Evolutionary conservation across 768 basidiomycete genomes (phyloP), one percentile per base, ranked within the genome.

Genomic region (Amanita muscaria): DNA sequence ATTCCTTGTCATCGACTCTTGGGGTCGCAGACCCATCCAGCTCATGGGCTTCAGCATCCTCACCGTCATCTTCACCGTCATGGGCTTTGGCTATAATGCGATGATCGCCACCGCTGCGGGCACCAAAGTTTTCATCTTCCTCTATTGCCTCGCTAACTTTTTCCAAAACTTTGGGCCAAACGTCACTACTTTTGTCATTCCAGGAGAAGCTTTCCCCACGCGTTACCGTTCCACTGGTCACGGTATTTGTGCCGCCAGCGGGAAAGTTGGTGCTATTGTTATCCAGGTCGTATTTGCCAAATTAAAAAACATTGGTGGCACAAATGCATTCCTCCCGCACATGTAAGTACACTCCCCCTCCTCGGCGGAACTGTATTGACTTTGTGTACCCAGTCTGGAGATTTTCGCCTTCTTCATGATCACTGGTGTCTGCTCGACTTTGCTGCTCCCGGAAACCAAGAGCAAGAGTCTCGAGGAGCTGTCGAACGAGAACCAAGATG

Each of bases 101-200:
- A 68, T 80, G 42, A 79, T 36, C 38, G 67, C 70, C 23, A 72
- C 69, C 1, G 3, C 51, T 2, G 10, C 59, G 2, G 59, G 64
- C n/a, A 69, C 37, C 12, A 76, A 77, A 27, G 85, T 70, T 2
- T 88, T 90, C 59, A 79, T 88, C 37, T 82, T 84, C 66, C 73
- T 88, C 21, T 91, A 90, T 66, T 86, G 86, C 59, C 67, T 91
- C 14, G 75, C 86, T 54, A 83, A 86, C 59, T 88, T 88, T 67
- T 88, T 89, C 82, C 83, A 87, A 67, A 90, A 90, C 65, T 90
- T 88, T 50, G 88, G 85, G 2, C 84, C 82, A 7, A 87, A 88
- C 53, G 74, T 74, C 0, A 89, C 85, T 1, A 88, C 87, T 0
- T 90, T 91, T 60, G 47, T 89, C 44, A 66, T 89, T 3, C 87